Base-by-base conservation (phyloP, 1,284 basidiomycete genomes). In the Ganoderma lucidum region DNA sequence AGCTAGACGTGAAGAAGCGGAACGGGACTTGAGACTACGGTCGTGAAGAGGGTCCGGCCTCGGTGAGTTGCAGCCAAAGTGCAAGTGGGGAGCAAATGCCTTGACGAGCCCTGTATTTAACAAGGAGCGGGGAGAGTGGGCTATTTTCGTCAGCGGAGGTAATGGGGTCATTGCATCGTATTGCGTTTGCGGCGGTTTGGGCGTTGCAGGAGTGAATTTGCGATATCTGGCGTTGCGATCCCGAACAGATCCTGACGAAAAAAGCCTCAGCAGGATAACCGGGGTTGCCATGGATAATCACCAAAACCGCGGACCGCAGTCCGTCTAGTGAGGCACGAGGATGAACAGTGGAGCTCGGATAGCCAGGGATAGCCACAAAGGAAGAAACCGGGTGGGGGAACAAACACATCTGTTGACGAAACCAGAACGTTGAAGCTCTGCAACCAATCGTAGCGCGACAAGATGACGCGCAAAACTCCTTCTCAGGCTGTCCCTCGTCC, bases 11-110 rank as follows among this genome's bases (percentile, higher is more conserved):
- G 28, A 68, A n/a, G 39, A 44, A 58, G 62, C 62, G 62, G 44
- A 44, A 63, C 35, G 23, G 56, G 63, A 32, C 45, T 62, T 60
- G 41, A 67, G 59, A 67, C 66, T 70, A 65, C 51, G 66, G 55
- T 42, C 62, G 65, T 62, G 66, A 65, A 62, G 69, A 70, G 69
- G 66, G 64, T 67, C 69, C 69, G 69, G 69, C 69, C 69, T 70
- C 69, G 60, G 63, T 66, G 65, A 44, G 69, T 67, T 67, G 69
- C 63, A 67, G 45, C 48, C 32, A 35, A 63, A 23, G 67, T 62
- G 60, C 58, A 65, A 62, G 59, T 62, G 63, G 53, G 67, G 67
- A 65, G 44, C n/a, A 19, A 42, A 41, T 12, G 14, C 23, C n/a
- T 39, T 19, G 39, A 30, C n/a, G 39, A 39, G 35, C n/a, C 39